Evolutionary conservation across 1,139 yeast species (phyloP), one percentile per base, ranked within the genome.

Genomic region (Trichomonascaceae sp.): DNA sequence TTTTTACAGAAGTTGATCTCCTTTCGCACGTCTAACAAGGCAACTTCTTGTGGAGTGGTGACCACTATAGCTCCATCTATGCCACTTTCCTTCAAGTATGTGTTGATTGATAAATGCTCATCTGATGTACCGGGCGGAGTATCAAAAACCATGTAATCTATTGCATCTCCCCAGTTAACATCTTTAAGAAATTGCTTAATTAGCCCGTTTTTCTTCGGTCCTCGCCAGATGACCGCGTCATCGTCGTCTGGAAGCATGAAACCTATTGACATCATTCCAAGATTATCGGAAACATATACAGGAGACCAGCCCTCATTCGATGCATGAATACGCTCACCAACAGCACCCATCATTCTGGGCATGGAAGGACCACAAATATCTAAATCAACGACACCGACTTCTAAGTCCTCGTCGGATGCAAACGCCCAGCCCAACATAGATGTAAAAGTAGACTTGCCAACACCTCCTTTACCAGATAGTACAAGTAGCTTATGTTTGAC

Each of bases 41-140:
- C 96, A 18, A 93, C 98, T 69, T 95, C 99, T 69, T 95, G 99
- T 0, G 99, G 99, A 0, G 99, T 95, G 0, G 99, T 93, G 30
- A 95, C 96, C 7, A 95, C 80, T 36, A 95, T 75, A 0, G 99
- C 99, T 0, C 99, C 99, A 67, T 93, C 98, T 1, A 93, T 84
- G 0, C 97, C 96, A 6, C 85, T 84, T 48, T 89, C 96, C 64
- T 88, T 86, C 80, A 95, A 76, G 65, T 87, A 91, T 49, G 87
- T 84, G 45, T 93, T 88, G 24, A 93, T 91, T 8, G 96, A 84
- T 49, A 95, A 76, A 70, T 95, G 99, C 68, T 95, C 99, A 69
- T 95, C 99, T 0, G 96, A 86, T 0, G 99, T 93, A 0, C 99
- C 99, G 0, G 99, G 99, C 0, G 99, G 99, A 0, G 99, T 95